Percentiles rank a stretch among this genome's conserved stretches.
These are phyloP conservation scores for Pichia gijzeniarum DNA, from an alignment of 805 yeast genomes.

Conservation along the genomic window DNA sequence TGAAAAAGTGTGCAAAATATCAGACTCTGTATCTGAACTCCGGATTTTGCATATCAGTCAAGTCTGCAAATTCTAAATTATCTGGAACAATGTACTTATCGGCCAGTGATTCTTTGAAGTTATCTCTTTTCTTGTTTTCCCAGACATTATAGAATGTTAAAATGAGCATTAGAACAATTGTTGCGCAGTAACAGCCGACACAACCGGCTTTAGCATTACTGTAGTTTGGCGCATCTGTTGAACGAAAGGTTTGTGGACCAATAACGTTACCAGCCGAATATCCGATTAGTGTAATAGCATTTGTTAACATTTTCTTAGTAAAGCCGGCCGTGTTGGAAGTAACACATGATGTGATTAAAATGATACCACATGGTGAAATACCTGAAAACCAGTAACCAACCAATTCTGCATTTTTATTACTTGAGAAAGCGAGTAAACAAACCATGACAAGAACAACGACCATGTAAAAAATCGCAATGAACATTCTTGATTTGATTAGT, in stretches of 20 bases:
- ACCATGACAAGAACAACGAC: slow-evolving; percentile 4
- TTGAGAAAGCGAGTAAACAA: slow-evolving; percentile 10
- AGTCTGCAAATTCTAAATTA: too few relatives aligned
- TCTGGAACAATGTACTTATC: too few relatives aligned
- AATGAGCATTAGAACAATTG: too few relatives aligned
- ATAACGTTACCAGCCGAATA: slow-evolving; percentile 44
- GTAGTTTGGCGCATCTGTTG: slow-evolving; percentile 38
- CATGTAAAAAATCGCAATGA: slow-evolving; percentile 8
- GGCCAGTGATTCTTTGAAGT: too few relatives aligned
- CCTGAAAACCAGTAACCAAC: slow-evolving; percentile 9
- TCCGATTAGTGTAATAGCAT: slow-evolving; percentile 37
- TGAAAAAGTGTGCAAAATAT: too few relatives aligned
- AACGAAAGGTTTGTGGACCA: slow-evolving; percentile 49
- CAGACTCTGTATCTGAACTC: too few relatives aligned
- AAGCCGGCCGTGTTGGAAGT: slow-evolving; percentile 38
- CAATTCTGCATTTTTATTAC: slow-evolving; percentile 4
- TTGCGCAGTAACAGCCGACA: too few relatives aligned
- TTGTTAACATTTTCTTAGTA: slow-evolving; percentile 43
- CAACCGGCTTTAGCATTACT: too few relatives aligned
- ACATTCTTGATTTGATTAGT: too few relatives aligned
- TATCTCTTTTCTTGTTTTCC: too few relatives aligned
- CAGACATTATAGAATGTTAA: too few relatives aligned
- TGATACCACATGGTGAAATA: slow-evolving; percentile 18
- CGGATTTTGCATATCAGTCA: too few relatives aligned
- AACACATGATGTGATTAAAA: slow-evolving; percentile 19